These are phyloP conservation scores for Phytophthora meadii DNA, from an alignment of 352 stramenopile genomes.

Conservation along the genomic window DNA sequence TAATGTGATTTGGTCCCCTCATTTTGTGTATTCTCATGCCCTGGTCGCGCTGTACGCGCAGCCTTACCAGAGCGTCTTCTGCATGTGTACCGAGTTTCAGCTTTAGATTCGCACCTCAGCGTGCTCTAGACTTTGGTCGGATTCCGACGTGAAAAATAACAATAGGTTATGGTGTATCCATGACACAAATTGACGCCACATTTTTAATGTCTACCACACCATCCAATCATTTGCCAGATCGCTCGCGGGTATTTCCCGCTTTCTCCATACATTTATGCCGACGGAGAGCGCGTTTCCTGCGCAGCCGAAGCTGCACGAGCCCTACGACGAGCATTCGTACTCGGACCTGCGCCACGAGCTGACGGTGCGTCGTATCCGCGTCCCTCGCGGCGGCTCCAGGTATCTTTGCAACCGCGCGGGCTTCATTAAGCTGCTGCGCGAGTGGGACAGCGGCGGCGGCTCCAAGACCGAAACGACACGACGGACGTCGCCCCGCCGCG, in stretches of 20 bases:
- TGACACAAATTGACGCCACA: no score
- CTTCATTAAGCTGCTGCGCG: constrained; percentile 43
- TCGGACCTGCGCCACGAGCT: constrained; percentile 48
- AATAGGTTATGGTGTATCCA: no score
- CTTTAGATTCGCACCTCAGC: no score
- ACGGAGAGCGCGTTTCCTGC: constrained; percentile 7
- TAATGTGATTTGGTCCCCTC: no score
- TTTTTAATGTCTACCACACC: constrained; percentile 5
- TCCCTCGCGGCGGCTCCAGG: constrained; percentile 12
- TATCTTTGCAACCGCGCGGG: constrained; percentile 26
- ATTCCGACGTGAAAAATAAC: no score
- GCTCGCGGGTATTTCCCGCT: constrained; percentile 7
- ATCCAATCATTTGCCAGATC: neutral
- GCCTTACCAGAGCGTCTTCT: no score
- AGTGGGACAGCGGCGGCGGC: constrained; percentile 34
- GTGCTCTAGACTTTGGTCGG: no score
- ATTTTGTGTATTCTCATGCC: no score
- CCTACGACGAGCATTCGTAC: constrained; percentile 53
- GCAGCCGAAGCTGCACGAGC: constrained; percentile 34
- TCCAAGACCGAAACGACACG: neutral
- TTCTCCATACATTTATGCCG: constrained; percentile 32
- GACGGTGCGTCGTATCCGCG: constrained; percentile 31
- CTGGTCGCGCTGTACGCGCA: no score
- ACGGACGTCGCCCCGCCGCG: constrained; percentile 4
- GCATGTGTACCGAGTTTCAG: no score